Evolutionary conservation across 495 filamentous ascomycete genomes (phyloP), one percentile per base, ranked within the genome.

Genomic region (Penicillium longicatenatum): DNA sequence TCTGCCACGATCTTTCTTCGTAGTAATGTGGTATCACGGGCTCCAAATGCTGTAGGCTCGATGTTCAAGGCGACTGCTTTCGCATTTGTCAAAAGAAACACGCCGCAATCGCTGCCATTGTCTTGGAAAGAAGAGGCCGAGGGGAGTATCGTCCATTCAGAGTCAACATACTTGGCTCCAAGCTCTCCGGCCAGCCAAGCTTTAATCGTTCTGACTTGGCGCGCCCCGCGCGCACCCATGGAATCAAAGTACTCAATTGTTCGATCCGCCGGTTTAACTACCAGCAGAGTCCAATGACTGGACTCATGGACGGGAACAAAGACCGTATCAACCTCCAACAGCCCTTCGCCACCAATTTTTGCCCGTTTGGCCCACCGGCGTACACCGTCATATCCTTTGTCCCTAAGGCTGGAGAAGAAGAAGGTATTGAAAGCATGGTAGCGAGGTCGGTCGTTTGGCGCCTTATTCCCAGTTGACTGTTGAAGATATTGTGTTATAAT

Each of bases 51-150:
- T 52, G 74, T 79, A 0, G 88, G 88, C 53, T 86, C 82, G 11
- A 91, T 65, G 0, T 85, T 86, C 8, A 89, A 64, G 0, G 85
- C 79, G 21, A 92, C 65, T 62, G 86, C 89, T 54, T 90, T 86
- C 33, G 86, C 86, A 33, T 89, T 92, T 1, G 87, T 88, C 19
- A 89, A 81, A 5, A 86, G 79, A 63, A 93, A 95, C 3, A 92
- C 87, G 6, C 92, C 92, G 57, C 92, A 96, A 65, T 96, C 92
- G 56, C 74, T 84, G 1, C 81, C 81, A 62, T 95, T 95, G 47
- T 74, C 74, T 60, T 96, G 92, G 8, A 62, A 66, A 0, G 86
- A 84, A 0, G 64, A 70, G 7, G 75, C 72, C 2, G 77, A 73
- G 1, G 70, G 66, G 2, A 82, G 69, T 0, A 78, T 68, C 2